A percentile compares a stretch with the other conserved stretches of the same genome.
These are phyloP conservation scores for Lonicera japonica DNA, from an alignment of 129 eudicot genomes.

Conservation along the genomic window DNA sequence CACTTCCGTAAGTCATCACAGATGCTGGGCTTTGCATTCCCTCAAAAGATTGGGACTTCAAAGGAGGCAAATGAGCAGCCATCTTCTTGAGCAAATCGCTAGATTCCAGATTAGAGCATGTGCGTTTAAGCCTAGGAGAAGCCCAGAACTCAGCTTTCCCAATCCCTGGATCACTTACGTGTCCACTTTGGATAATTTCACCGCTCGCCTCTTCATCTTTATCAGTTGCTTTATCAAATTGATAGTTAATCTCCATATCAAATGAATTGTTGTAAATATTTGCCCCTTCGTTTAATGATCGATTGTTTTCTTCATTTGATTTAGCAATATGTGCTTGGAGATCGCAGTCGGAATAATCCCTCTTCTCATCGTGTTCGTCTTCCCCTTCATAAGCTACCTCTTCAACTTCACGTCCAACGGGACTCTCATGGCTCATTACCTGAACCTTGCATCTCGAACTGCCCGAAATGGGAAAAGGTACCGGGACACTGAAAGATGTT, in stretches of 20 bases:
- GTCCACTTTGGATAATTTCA: constrained; percentile 30
- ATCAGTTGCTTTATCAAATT: constrained; percentile 1
- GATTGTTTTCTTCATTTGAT: constrained; percentile 25
- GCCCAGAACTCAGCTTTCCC: constrained; percentile 40
- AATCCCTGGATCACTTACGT: constrained; percentile 70
- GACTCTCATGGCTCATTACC: constrained; percentile 52
- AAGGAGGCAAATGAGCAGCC: constrained; percentile 18
- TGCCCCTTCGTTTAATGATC: not conserved
- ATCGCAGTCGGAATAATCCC: constrained; percentile 30
- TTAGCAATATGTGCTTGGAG: constrained; percentile 8
- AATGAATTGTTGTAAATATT: constrained; percentile 14
- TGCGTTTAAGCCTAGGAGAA: constrained; percentile 60
- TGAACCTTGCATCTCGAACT: constrained; percentile 47
- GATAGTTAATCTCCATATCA: constrained; percentile 20
- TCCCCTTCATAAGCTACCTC: constrained; percentile 65
- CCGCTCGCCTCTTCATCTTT: constrained; percentile 14
- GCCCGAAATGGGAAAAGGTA: constrained; percentile 37
- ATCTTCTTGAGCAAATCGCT: constrained; percentile 32
- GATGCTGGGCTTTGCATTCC: constrained; percentile 66
- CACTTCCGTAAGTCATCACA: constrained; percentile 39
- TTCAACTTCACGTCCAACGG: constrained; percentile 24
- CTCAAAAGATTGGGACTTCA: constrained; percentile 52
- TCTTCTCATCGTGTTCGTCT: constrained; percentile 57
- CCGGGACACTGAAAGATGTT: constrained; percentile 43
- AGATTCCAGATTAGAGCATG: constrained; percentile 67